Percentiles rank a stretch among this genome's conserved stretches.
These are phyloP conservation scores for Termitomyces sp. DNA, from an alignment of 768 basidiomycete genomes.

Conservation along the genomic window DNA sequence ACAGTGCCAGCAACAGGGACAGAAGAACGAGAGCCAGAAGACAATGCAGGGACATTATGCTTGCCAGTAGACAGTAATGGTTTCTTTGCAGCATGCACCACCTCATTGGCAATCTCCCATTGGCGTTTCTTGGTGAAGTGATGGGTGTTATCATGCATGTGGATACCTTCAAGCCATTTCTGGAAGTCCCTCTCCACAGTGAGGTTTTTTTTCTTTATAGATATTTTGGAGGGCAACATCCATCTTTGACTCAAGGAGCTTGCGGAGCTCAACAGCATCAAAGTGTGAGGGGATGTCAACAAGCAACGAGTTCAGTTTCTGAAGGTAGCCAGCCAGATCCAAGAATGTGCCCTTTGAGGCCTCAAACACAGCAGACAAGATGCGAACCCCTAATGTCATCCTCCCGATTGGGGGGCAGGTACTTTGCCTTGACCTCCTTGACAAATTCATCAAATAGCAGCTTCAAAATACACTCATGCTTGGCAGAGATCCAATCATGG, in stretches of 20 bases:
- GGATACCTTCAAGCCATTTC: no score
- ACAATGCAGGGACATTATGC: no score
- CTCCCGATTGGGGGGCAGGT: conserved; percentile 19
- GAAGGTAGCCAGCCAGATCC: not conserved
- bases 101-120: not conserved
- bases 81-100: no score
- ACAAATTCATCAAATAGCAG: conserved; percentile 18
- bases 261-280: no score
- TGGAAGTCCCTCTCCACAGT: no score
- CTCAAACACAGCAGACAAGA: not conserved
- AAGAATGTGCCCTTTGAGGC: conserved; percentile 13
- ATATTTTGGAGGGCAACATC: no score
- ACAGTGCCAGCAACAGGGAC: no score
- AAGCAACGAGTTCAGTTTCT: not conserved
- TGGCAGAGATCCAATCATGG: conserved; percentile 11
- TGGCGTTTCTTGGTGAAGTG: not conserved
- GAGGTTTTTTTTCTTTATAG: not conserved
- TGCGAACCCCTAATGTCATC: not conserved
- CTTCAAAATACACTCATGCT: conserved; percentile 2
- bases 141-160: not conserved
- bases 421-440: conserved; percentile 8
- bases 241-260: no score
- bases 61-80: no score
- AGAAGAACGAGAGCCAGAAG: no score
- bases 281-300: no score